Evolutionary conservation across 805 yeast species (phyloP).

Genomic region (Tetrapisispora fleetii): DNA sequence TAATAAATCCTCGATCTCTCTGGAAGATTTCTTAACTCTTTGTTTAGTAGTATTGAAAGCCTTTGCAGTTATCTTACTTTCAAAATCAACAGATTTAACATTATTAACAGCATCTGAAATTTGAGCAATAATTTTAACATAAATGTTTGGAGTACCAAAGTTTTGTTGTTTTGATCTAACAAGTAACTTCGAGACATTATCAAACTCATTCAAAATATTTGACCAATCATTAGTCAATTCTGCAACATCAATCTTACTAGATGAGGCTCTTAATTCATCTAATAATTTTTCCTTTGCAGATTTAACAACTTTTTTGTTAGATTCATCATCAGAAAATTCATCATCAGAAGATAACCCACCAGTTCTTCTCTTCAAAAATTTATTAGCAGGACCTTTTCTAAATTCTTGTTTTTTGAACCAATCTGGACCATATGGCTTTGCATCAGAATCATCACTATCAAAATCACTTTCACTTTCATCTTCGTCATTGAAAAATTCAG

Average conservation of each 20-base stretch:
- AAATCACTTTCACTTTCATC: constrained; percentile 32
- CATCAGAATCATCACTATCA: constrained; percentile 35
- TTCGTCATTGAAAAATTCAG: constrained; percentile 29
- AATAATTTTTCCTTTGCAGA: constrained; percentile 86
- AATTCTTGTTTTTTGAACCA: constrained; percentile 35
- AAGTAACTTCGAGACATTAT: constrained; percentile 57
- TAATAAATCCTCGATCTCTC: constrained; percentile 55
- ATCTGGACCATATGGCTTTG: constrained; percentile 35
- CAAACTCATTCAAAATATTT: constrained; percentile 64
- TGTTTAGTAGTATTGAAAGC: constrained; percentile 83
- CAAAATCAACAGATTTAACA: constrained; percentile 49
- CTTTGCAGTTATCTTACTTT: constrained; percentile 75
- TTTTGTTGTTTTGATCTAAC: constrained; percentile 70
- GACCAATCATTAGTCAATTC: constrained; percentile 73
- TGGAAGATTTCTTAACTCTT: constrained; percentile 70
- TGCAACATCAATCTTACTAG: constrained; percentile 59
- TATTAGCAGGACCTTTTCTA: constrained; percentile 29
- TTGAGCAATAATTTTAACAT: constrained; percentile 56
- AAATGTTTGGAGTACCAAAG: constrained; percentile 56
- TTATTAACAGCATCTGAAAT: constrained; percentile 62
- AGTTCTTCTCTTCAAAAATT: constrained; percentile 22
- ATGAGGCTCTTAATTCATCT: constrained; percentile 68
- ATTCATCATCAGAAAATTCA: constrained; percentile 42
- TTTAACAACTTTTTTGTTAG: constrained; percentile 77
- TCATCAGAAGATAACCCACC: constrained; percentile 30